Evolutionary conservation across 2,329 filamentous ascomycete genomes (phyloP), one percentile per base, ranked within the genome.

Genomic region (Alternaria sp.): DNA sequence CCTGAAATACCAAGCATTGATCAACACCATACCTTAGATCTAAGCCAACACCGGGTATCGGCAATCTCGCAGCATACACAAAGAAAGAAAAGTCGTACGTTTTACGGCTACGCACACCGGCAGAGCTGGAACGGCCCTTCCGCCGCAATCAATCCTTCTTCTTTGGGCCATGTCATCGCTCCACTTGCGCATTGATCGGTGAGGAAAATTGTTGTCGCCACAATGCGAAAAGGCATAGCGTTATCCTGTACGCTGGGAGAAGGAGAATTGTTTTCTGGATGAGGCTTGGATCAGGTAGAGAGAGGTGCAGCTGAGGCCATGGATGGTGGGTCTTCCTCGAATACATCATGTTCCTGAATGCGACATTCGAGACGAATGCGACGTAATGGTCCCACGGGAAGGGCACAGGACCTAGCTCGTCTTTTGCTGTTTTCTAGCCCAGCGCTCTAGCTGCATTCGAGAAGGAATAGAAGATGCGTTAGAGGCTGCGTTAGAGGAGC

Each of bases 81-180:
- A 26, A 10, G 5, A 26, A 46, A 21, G 25, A 17, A 32, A 56
- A 56, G 45, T 47, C 43, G 26, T 30, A 47, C 52, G 17, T 56
- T 32, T 8, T 13, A 56, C 43, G 21, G 17, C 49, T 13, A 40
- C 12, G 12, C 49, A 40, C 19, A 25, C 26, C 54, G 43, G 30
- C 49, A 40, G 30, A 32, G 54, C 59, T 54, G 66, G 66, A 45
- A 52, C 50, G 8, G 47, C 57, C 44, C 50, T 57, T 64, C 63
- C 63, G 58, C 63, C 49, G 54, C 54, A 43, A 61, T 62, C 52
- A 32, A 68, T 59, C 61, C 61, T 66, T 43, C 63, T 64, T 40
- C 21, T 51, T 64, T 51, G 23, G 54, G 61, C 10, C n/a, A 54
- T 25, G 19, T 25, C 15, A 49, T n/a, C 19, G n/a, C 28, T 46